Conservation (phyloP, 2,329 filamentous ascomycete species). For the Botrytis paeoniae region DNA sequence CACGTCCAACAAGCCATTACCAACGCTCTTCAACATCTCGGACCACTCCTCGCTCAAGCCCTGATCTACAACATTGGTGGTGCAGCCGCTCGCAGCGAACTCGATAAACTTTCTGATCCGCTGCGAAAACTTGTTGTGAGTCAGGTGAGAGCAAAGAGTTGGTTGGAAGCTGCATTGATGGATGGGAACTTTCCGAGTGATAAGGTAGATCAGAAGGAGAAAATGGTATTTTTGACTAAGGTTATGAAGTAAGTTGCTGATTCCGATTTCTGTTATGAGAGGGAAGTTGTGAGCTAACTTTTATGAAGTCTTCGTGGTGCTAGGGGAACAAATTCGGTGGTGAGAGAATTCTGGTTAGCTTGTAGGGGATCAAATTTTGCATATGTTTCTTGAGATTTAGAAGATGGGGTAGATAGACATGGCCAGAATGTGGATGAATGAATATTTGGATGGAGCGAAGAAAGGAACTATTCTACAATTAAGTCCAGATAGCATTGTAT, state of each 20-base stretch:
- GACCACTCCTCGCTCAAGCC: conserved; percentile 57
- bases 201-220: conserved; percentile 59
- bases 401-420: background rate
- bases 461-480: background rate
- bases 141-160: conserved; percentile 54
- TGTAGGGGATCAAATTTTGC: conserved; percentile 60
- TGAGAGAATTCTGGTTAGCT: conserved; percentile 70
- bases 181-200: conserved; percentile 50
- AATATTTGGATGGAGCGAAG: background rate
- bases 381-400: conserved; percentile 48
- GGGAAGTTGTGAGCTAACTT: background rate
- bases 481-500: background rate
- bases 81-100: conserved; percentile 65
- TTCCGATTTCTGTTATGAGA: background rate
- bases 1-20: conserved; percentile 39
- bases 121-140: conserved; percentile 64
- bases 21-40: conserved; percentile 56
- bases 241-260: conserved; percentile 52
- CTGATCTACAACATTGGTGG: conserved; percentile 66
- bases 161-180: conserved; percentile 60
- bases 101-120: conserved; percentile 68
- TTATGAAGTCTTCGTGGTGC: conserved; percentile 57
- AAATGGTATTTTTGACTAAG: conserved; percentile 62
- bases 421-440: background rate
- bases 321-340: conserved; percentile 61